Conservation (phyloP, 148 eudicot species). For the Polygonum maritimum region DNA sequence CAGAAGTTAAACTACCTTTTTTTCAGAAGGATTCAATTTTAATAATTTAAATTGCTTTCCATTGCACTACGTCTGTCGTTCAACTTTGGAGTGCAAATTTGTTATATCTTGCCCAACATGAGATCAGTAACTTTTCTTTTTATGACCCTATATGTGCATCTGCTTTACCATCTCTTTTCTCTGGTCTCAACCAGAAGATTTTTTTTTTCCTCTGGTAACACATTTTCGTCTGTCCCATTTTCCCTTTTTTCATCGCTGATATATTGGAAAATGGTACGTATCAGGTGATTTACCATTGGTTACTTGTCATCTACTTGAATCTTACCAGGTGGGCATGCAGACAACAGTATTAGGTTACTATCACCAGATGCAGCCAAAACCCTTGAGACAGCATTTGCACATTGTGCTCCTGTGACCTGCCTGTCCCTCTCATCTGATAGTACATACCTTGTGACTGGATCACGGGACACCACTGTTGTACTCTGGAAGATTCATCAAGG, state of each 20-base stretch:
- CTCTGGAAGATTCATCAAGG: constrained; percentile 78
- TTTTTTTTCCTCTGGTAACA: not conserved
- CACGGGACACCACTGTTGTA: constrained; percentile 70
- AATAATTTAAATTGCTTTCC: not conserved
- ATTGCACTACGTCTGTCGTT: not conserved
- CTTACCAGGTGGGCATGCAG: constrained; percentile 85
- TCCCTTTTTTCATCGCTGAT: not conserved
- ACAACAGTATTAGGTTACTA: constrained; percentile 73
- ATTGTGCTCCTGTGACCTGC: constrained; percentile 97
- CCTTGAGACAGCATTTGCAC: constrained; percentile 82
- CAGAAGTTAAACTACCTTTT: not conserved
- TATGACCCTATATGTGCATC: not conserved
- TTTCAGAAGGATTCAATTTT: not conserved
- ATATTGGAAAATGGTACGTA: not conserved
- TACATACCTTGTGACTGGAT: constrained; percentile 87
- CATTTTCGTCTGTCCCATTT: not conserved
- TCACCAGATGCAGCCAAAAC: constrained; percentile 87
- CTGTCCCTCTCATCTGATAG: constrained; percentile 71
- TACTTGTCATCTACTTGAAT: not conserved
- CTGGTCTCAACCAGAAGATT: not conserved
- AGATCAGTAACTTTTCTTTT: not conserved
- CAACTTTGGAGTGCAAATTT: not conserved
- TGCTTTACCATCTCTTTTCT: not conserved
- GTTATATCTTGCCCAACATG: not conserved
- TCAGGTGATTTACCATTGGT: not conserved